Conservation (phyloP, 169 alveolate genomes). For the Plasmodium fragile region DNA sequence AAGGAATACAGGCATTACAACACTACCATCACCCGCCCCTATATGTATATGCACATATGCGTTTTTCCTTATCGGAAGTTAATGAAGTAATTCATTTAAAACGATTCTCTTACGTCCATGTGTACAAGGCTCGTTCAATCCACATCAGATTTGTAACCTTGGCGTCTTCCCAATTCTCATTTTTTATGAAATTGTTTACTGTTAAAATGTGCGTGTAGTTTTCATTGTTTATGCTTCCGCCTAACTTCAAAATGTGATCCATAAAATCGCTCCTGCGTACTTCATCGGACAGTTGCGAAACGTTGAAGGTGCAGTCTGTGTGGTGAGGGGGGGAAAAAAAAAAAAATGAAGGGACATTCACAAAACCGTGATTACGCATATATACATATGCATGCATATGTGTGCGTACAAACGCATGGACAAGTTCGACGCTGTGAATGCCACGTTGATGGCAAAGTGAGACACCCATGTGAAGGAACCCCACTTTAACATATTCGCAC, state of each 20-base stretch:
- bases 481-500: background rate
- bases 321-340: background rate
- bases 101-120: conserved; percentile 35
- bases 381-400: background rate
- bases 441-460: background rate
- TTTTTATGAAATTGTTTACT: conserved; percentile 18
- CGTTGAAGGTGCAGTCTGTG: conserved; percentile 36
- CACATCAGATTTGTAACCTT: conserved; percentile 40
- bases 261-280: conserved; percentile 61
- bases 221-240: conserved; percentile 41
- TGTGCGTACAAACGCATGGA: background rate
- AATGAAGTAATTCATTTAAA: background rate
- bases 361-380: background rate
- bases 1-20: background rate
- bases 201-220: conserved; percentile 40
- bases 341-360: background rate
- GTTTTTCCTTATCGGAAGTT: background rate
- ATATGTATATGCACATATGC: background rate
- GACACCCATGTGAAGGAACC: background rate
- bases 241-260: conserved; percentile 41
- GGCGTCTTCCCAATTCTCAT: conserved; percentile 10
- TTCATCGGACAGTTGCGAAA: conserved; percentile 39
- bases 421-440: background rate
- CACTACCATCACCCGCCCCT: background rate
- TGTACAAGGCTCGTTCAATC: conserved; percentile 64